These are phyloP conservation scores for Avicennia marina DNA, from an alignment of 257 asterid genomes.

Conservation along the genomic window DNA sequence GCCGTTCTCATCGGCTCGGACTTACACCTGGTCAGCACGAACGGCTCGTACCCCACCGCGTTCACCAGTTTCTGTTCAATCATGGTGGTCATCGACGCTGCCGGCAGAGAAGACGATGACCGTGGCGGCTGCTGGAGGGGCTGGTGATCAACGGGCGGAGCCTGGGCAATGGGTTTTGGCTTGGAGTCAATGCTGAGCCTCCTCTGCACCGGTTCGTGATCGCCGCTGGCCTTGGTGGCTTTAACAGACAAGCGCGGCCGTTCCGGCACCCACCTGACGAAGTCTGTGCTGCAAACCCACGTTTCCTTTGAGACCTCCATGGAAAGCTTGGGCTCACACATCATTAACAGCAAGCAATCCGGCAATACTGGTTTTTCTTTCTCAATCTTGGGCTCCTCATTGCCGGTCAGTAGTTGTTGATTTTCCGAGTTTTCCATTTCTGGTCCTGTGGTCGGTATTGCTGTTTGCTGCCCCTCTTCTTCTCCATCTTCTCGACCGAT, in stretches of 20 bases:
- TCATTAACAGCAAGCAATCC: slow-evolving; percentile 64
- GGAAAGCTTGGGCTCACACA: slow-evolving; percentile 77
- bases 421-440: slow-evolving; percentile 8
- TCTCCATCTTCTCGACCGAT: not conserved
- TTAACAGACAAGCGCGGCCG: slow-evolving; percentile 37
- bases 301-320: slow-evolving; percentile 94
- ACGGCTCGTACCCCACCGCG: slow-evolving; percentile 79
- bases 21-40: slow-evolving; percentile 80
- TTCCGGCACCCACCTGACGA: slow-evolving; percentile 64
- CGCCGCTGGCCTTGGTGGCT: slow-evolving; percentile 20
- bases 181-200: slow-evolving; percentile 28
- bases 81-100: slow-evolving; percentile 79
- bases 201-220: slow-evolving; percentile 26
- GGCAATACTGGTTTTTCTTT: slow-evolving; percentile 37
- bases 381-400: slow-evolving; percentile 1
- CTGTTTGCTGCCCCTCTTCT: slow-evolving; percentile 12
- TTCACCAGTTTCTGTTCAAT: slow-evolving; percentile 80
- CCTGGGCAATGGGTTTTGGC: slow-evolving; percentile 14
- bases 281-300: slow-evolving; percentile 87
- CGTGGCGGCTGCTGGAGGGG: slow-evolving; percentile 60
- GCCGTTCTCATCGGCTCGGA: slow-evolving; percentile 98
- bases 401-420: not conserved
- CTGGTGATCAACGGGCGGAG: slow-evolving; percentile 14
- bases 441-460: slow-evolving; percentile 2
- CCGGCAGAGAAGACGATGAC: slow-evolving; percentile 69